phyloP scores from a whole-genome alignment of 306 rosid species.

The Luffa aegyptiaca region DNA sequence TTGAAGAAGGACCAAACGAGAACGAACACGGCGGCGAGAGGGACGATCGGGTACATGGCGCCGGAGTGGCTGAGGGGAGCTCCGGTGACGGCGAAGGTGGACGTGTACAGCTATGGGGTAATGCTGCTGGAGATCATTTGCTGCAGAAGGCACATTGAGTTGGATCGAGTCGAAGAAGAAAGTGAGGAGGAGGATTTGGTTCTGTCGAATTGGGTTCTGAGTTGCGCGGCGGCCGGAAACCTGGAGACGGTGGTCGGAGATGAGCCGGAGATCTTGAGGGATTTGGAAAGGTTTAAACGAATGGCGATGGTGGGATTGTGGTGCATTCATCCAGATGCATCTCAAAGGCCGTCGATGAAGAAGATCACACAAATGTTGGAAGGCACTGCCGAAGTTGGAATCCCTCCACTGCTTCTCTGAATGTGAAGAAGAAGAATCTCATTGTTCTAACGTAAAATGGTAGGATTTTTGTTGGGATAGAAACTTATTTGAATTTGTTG shows the following conservation, averaged over 20 bases:
- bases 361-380: slow-evolving; percentile 26
- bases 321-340: slow-evolving; percentile 24
- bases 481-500: too few relatives aligned
- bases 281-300: background rate
- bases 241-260: background rate
- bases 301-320: slow-evolving; percentile 27
- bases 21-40: slow-evolving; percentile 22
- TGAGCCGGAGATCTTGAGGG: background rate
- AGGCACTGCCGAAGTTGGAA: slow-evolving; percentile 21
- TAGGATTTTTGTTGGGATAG: too few relatives aligned
- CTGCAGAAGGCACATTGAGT: slow-evolving; percentile 12
- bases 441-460: too few relatives aligned
- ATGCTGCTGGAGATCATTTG: slow-evolving; percentile 27
- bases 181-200: slow-evolving; percentile 11
- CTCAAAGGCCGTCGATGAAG: slow-evolving; percentile 20
- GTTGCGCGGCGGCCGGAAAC: background rate
- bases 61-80: slow-evolving; percentile 28
- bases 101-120: slow-evolving; percentile 27
- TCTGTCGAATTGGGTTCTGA: slow-evolving; percentile 14
- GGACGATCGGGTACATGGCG: slow-evolving; percentile 30
- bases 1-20: slow-evolving; percentile 20
- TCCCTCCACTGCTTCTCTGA: slow-evolving; percentile 14
- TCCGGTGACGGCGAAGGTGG: slow-evolving; percentile 24
- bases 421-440: too few relatives aligned
- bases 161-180: slow-evolving; percentile 13